Percentiles rank a stretch among this genome's conserved stretches.
Evolutionary conservation across 257 asterid genomes (phyloP).

Genomic region (Nicotiana otophora): DNA sequence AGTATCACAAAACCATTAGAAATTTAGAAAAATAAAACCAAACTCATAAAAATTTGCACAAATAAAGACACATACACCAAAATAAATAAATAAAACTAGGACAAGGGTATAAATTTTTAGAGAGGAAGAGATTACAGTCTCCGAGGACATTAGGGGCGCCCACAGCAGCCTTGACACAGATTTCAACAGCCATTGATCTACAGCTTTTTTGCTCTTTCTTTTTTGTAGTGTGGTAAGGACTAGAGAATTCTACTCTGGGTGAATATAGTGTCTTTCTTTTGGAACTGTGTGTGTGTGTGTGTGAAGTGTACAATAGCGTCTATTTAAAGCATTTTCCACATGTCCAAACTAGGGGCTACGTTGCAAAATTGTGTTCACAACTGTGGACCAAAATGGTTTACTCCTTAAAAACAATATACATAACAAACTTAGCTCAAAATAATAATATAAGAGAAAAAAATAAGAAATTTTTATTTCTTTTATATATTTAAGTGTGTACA

Average conservation of each 20-base stretch:
- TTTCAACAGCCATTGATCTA: slow-evolving; percentile 56
- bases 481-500: too few species aligned
- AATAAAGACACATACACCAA: background rate
- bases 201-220: background rate
- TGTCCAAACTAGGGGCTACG: background rate
- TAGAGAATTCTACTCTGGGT: background rate
- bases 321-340: background rate
- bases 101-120: background rate
- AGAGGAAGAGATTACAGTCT: slow-evolving; percentile 42
- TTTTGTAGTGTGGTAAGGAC: background rate
- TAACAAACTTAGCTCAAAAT: too few species aligned
- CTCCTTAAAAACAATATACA: too few species aligned
- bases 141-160: slow-evolving; percentile 62
- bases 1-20: background rate
- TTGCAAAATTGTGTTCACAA: background rate
- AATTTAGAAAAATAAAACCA: background rate
- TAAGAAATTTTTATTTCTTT: too few species aligned
- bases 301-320: background rate
- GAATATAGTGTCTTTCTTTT: background rate
- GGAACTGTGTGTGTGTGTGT: too few species aligned
- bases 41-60: background rate
- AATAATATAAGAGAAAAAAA: too few species aligned
- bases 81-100: background rate
- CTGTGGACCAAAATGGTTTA: background rate
- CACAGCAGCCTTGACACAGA: slow-evolving; percentile 65